These are phyloP conservation scores for Alternaria triticina DNA, from an alignment of 2,329 filamentous ascomycete species.

Conservation along the genomic window DNA sequence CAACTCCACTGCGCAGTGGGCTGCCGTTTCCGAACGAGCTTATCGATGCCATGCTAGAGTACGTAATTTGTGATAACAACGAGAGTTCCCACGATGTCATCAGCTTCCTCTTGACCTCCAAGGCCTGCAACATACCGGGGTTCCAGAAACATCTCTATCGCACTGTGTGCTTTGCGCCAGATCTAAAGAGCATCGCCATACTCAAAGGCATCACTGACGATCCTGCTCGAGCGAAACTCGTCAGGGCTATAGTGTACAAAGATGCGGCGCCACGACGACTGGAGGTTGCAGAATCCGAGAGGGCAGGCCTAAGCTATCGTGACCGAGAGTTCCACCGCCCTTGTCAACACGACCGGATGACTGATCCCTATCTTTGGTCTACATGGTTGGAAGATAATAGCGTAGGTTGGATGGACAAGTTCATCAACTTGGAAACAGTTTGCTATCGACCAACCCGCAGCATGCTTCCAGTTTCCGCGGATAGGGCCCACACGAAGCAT, in stretches of 20 bases:
- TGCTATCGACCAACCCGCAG: background rate
- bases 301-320: background rate
- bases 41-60: no score
- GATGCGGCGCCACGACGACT: background rate
- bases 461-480: background rate
- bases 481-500: background rate
- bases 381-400: background rate
- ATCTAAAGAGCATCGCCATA: background rate
- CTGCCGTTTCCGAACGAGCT: no score
- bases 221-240: background rate
- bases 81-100: background rate
- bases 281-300: background rate
- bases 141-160: background rate
- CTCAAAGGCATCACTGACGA: background rate
- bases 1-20: no score
- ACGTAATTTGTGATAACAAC: background rate
- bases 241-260: background rate
- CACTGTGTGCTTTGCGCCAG: background rate
- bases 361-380: background rate
- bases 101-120: background rate
- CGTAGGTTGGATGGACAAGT: background rate
- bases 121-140: background rate
- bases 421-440: background rate
- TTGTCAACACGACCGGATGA: background rate
- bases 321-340: background rate